Evolutionary conservation across 495 filamentous ascomycete genomes (phyloP).

Genomic region (Aeminium ludgeri): DNA sequence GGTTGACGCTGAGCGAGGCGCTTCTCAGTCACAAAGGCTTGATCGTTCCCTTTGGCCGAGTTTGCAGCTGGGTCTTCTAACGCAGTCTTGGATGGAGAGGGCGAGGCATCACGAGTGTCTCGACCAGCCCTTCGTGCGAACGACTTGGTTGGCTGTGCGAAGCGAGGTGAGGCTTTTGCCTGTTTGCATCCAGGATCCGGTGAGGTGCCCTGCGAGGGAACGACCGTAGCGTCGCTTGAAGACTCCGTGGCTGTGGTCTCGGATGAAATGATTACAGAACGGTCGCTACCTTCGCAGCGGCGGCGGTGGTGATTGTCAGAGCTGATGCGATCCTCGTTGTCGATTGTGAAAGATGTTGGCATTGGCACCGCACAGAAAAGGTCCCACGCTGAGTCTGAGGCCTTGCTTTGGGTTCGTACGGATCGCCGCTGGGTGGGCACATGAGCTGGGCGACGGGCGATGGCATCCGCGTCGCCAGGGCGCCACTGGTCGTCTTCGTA

Average conservation of each 20-base stretch:
- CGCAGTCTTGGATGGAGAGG: background rate
- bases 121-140: slow-evolving; percentile 4
- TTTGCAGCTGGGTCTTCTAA: background rate
- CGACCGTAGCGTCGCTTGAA: background rate
- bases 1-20: background rate
- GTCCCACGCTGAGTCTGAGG: background rate
- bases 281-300: slow-evolving; percentile 1
- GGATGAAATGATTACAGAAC: slow-evolving; percentile 2
- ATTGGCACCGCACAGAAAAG: background rate
- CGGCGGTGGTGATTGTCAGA: background rate
- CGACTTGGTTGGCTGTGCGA: slow-evolving; percentile 12
- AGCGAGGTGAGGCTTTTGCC: background rate
- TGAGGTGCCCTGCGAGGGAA: background rate
- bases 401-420: slow-evolving; percentile 1
- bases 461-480: slow-evolving; percentile 1
- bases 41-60: background rate
- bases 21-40: slow-evolving; percentile 1
- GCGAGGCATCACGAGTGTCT: slow-evolving; percentile 2
- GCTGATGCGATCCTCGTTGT: no score
- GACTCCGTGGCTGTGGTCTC: background rate
- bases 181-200: background rate
- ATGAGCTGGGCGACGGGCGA: background rate
- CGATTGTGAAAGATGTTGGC: background rate
- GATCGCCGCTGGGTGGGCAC: background rate
- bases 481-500: background rate